These are phyloP conservation scores for Penicillium desertorum DNA, from an alignment of 495 filamentous ascomycete species.

Conservation along the genomic window DNA sequence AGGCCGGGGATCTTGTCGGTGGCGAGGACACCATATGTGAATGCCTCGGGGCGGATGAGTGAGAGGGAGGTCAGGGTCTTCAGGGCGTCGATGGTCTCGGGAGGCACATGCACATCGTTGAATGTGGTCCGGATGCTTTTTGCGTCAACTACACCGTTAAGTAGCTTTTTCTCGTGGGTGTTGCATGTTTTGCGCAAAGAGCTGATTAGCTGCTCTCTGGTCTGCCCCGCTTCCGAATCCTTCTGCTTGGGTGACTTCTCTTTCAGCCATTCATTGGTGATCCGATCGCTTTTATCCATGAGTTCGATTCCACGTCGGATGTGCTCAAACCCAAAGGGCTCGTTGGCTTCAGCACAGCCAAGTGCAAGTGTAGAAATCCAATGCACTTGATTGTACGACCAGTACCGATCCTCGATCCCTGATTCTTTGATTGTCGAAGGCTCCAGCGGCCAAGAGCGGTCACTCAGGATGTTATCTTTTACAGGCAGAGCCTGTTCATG, in stretches of 20 bases:
- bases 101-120: slow-evolving; percentile 73
- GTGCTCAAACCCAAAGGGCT: slow-evolving; percentile 41
- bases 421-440: slow-evolving; percentile 37
- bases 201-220: slow-evolving; percentile 36
- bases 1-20: slow-evolving; percentile 88
- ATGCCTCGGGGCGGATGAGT: slow-evolving; percentile 86
- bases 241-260: slow-evolving; percentile 33
- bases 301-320: slow-evolving; percentile 41
- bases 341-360: slow-evolving; percentile 49
- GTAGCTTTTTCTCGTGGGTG: slow-evolving; percentile 75
- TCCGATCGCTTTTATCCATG: slow-evolving; percentile 37
- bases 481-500: slow-evolving; percentile 34
- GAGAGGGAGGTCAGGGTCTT: slow-evolving; percentile 89
- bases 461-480: slow-evolving; percentile 36
- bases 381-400: slow-evolving; percentile 61
- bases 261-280: slow-evolving; percentile 42
- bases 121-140: slow-evolving; percentile 83
- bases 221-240: slow-evolving; percentile 28
- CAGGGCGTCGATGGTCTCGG: slow-evolving; percentile 81
- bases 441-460: slow-evolving; percentile 41
- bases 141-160: slow-evolving; percentile 78
- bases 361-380: slow-evolving; percentile 61
- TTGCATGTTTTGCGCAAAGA: slow-evolving; percentile 58
- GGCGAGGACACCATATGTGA: slow-evolving; percentile 90
- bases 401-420: slow-evolving; percentile 54